Evolutionary conservation across 495 filamentous ascomycete species (phyloP).

Genomic region (Hypoxylon subgilvum): DNA sequence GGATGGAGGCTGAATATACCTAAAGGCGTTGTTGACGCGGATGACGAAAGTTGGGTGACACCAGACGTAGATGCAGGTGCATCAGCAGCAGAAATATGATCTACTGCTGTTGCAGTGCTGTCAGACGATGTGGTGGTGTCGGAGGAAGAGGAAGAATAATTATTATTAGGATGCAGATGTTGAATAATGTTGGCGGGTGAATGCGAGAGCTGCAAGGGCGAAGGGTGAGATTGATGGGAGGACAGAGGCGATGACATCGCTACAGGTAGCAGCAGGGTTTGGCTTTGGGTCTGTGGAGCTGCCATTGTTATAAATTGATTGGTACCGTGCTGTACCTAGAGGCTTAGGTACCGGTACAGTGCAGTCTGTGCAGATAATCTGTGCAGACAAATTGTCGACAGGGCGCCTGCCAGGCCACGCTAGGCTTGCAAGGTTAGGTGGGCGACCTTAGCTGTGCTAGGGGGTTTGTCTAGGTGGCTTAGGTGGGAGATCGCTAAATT

Average conservation of each 20-base stretch:
- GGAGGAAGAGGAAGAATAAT: conserved; percentile 10
- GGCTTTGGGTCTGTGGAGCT: conserved; percentile 28
- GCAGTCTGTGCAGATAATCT: no score
- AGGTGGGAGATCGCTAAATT: conserved; percentile 6
- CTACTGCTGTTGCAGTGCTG: conserved; percentile 8
- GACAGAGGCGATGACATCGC: conserved; percentile 36
- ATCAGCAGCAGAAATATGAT: conserved; percentile 1
- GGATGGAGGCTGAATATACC: conserved; percentile 38
- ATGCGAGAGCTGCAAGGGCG: conserved; percentile 11
- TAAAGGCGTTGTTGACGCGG: conserved; percentile 20
- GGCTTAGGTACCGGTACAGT: conserved; percentile 1
- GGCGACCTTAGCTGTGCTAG: neutral
- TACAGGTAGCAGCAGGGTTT: conserved; percentile 21
- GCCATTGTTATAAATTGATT: conserved; percentile 35
- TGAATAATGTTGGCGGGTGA: conserved; percentile 19
- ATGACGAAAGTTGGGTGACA: conserved; percentile 27
- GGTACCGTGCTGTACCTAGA: conserved; percentile 12
- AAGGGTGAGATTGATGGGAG: neutral
- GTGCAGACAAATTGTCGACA: neutral
- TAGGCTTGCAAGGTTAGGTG: conserved; percentile 3
- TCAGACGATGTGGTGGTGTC: neutral
- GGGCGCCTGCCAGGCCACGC: conserved; percentile 4
- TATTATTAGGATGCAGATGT: conserved; percentile 3
- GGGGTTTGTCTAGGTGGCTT: neutral
- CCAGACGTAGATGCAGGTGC: conserved; percentile 2